Conservation (phyloP, 805 yeast species). For the Cyberlindnera sargentensis region DNA sequence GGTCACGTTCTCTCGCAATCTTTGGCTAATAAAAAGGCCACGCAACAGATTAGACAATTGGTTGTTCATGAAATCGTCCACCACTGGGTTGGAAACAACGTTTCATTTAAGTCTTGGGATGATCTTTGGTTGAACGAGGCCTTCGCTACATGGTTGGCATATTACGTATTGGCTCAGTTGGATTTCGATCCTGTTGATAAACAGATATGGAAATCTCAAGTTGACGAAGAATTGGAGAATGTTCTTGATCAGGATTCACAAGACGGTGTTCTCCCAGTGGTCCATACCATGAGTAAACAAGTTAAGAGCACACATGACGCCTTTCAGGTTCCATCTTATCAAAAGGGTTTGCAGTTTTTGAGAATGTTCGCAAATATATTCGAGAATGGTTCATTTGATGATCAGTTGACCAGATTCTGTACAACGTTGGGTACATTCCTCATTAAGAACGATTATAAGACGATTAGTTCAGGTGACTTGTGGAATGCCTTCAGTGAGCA, state of each 20-base stretch:
- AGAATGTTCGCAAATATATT: conserved; percentile 45
- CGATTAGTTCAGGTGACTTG: conserved; percentile 43
- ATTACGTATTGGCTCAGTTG: conserved; percentile 31
- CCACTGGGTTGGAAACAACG: conserved; percentile 71
- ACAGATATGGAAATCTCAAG: conserved; percentile 28
- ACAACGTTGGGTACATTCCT: conserved; percentile 34
- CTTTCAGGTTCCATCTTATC: conserved; percentile 45
- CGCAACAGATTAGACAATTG: conserved; percentile 42
- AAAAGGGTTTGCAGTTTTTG: conserved; percentile 51
- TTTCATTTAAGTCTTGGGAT: conserved; percentile 62
- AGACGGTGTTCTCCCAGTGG: conserved; percentile 27
- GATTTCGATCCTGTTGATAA: conserved; percentile 22
- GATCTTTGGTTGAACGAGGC: conserved; percentile 71
- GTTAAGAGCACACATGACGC: conserved; percentile 38
- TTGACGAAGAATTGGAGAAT: conserved; percentile 25
- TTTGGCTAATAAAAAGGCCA: conserved; percentile 20
- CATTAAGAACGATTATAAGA: conserved; percentile 26
- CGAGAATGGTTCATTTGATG: conserved; percentile 25
- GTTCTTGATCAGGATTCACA: conserved; percentile 32
- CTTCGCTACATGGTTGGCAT: conserved; percentile 70
- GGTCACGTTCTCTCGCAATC: conserved; percentile 38
- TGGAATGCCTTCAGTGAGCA: conserved; percentile 39
- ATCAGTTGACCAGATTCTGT: conserved; percentile 27
- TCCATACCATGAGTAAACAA: conserved; percentile 23
- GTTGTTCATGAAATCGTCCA: conserved; percentile 70